phyloP scores from a whole-genome alignment of 192 early-diverging fungal genomes.

The Geranomyces michiganensis region DNA sequence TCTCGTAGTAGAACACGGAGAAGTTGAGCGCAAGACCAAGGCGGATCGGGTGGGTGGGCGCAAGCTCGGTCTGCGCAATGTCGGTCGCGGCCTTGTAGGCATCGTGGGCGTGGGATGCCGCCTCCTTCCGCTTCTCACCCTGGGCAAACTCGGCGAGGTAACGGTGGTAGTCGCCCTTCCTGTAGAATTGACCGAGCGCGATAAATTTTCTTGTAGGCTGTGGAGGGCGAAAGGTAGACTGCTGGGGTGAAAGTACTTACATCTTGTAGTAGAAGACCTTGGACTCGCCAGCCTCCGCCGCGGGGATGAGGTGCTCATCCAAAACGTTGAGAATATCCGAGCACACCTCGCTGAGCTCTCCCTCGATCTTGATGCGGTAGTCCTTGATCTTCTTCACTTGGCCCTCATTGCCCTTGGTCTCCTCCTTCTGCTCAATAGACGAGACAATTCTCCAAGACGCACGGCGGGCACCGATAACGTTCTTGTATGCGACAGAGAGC shows the following conservation, averaged over 20 bases:
- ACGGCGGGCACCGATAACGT: constrained; percentile 98
- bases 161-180: constrained; percentile 99
- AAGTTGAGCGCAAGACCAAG: constrained; percentile 98
- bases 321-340: constrained; percentile 92
- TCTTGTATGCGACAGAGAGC: constrained; percentile 99
- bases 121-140: constrained; percentile 80
- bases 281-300: constrained; percentile 92
- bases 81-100: constrained; percentile 96
- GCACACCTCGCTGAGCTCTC: constrained; percentile 94
- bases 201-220: not conserved
- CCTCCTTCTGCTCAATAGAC: constrained; percentile 99
- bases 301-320: constrained; percentile 86
- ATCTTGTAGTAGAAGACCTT: constrained; percentile 99
- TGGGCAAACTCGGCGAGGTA: constrained; percentile 98
- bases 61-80: constrained; percentile 90
- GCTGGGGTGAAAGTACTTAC: constrained; percentile 49
- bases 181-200: constrained; percentile 31
- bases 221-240: not conserved
- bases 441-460: constrained; percentile 99
- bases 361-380: constrained; percentile 94
- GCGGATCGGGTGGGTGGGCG: constrained; percentile 98
- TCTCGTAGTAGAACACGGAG: constrained; percentile 99
- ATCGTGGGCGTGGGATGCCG: constrained; percentile 82
- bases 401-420: constrained; percentile 84
- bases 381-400: constrained; percentile 93